Conservation (phyloP, 805 yeast species). For the Tetrapisispora fleetii region DNA sequence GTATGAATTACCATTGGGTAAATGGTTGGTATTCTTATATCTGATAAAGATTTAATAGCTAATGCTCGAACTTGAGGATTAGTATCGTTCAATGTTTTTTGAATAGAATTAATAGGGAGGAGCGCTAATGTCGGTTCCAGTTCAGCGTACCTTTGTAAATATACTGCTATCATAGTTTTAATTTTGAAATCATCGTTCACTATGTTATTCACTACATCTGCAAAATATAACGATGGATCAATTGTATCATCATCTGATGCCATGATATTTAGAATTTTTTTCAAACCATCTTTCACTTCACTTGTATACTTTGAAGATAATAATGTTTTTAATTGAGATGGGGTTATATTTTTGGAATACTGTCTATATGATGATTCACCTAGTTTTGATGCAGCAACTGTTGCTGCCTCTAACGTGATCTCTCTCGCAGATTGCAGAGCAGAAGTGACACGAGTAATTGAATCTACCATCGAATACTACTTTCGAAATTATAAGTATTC, state of each 20-base stretch:
- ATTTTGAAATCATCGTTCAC: conserved; percentile 56
- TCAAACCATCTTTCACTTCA: conserved; percentile 51
- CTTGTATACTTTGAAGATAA: conserved; percentile 62
- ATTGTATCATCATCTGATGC: conserved; percentile 32
- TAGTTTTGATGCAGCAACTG: conserved; percentile 57
- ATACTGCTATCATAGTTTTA: conserved; percentile 66
- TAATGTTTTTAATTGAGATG: conserved; percentile 54
- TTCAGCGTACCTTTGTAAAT: conserved; percentile 68
- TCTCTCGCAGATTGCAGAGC: conserved; percentile 74
- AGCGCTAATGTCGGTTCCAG: conserved; percentile 82
- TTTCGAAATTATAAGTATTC: background rate
- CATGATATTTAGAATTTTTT: conserved; percentile 40
- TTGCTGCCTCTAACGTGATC: conserved; percentile 74
- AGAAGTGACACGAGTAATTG: conserved; percentile 53
- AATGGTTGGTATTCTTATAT: conserved; percentile 73
- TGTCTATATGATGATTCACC: conserved; percentile 49
- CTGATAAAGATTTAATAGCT: conserved; percentile 70
- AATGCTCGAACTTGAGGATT: conserved; percentile 59
- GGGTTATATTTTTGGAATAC: conserved; percentile 36
- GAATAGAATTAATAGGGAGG: conserved; percentile 83
- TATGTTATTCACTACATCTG: conserved; percentile 83
- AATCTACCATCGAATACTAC: conserved; percentile 38
- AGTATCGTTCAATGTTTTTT: conserved; percentile 65
- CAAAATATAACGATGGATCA: conserved; percentile 46
- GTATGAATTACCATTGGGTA: conserved; percentile 70